Evolutionary conservation across 2,329 filamentous ascomycete genomes (phyloP).

Genomic region (Diaporthe ampelina): DNA sequence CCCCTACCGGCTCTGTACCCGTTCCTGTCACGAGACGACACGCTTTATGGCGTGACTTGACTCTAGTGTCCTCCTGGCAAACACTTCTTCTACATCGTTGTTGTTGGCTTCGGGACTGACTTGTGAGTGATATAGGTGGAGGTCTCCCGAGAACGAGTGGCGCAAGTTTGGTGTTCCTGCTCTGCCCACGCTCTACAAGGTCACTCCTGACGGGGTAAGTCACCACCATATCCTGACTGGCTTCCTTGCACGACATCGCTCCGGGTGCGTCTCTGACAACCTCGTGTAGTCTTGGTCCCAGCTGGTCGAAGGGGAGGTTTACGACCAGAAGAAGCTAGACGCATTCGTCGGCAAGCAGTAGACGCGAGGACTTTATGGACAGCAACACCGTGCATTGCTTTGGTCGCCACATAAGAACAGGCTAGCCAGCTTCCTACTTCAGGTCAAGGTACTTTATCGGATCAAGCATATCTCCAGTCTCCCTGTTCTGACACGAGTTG

Average conservation of each 20-base stretch:
- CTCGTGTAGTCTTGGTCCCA: conserved; percentile 43
- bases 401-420: not conserved
- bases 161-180: conserved; percentile 45
- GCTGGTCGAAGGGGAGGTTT: conserved; percentile 46
- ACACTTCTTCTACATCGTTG: no score
- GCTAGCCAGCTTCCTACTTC: not conserved
- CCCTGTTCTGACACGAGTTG: not conserved
- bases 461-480: not conserved
- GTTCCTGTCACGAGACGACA: no score
- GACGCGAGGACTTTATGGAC: no score
- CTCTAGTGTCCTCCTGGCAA: no score
- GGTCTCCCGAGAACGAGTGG: conserved; percentile 45
- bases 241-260: not conserved
- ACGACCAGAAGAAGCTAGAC: conserved; percentile 46
- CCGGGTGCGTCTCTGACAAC: not conserved
- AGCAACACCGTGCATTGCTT: not conserved
- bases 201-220: conserved; percentile 45
- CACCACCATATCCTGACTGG: no score
- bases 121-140: conserved; percentile 44
- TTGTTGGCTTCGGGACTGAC: not conserved
- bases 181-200: conserved; percentile 47
- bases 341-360: conserved; percentile 41
- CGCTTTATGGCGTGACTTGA: no score
- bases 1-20: not conserved
- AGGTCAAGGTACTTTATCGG: no score